Evolutionary conservation across 2,329 filamentous ascomycete genomes (phyloP).

Genomic region (Phialemoniopsis sp.): DNA sequence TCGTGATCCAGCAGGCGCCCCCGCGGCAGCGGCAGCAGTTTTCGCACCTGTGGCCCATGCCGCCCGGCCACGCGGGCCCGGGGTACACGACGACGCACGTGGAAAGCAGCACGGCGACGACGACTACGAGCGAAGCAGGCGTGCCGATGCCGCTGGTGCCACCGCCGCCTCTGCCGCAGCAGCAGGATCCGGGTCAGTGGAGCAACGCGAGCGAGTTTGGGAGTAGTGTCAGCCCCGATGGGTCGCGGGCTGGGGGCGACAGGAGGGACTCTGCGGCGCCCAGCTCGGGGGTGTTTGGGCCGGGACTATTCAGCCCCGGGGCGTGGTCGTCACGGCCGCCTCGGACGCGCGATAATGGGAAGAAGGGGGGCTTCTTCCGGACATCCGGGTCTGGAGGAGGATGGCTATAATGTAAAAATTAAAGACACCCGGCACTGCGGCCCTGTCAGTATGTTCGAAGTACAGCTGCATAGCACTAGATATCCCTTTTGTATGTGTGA

Average conservation of each 20-base stretch:
- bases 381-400: not conserved
- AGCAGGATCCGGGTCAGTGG: slow-evolving; percentile 17
- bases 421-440: slow-evolving; percentile 1
- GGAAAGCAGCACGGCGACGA: slow-evolving; percentile 12
- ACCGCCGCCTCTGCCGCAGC: slow-evolving; percentile 1
- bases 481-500: too few species aligned
- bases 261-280: slow-evolving; percentile 8
- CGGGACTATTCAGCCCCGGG: not conserved
- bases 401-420: slow-evolving; percentile 20
- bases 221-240: slow-evolving; percentile 33
- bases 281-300: slow-evolving; percentile 8
- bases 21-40: slow-evolving; percentile 4
- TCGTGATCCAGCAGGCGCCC: slow-evolving; percentile 22
- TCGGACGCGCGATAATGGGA: not conserved
- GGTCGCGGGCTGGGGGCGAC: slow-evolving; percentile 13
- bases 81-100: slow-evolving; percentile 18
- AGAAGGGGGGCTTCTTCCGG: not conserved
- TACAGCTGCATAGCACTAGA: too few species aligned
- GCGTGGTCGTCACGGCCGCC: not conserved
- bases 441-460: too few species aligned
- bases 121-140: slow-evolving; percentile 15
- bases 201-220: slow-evolving; percentile 22
- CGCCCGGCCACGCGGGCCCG: slow-evolving; percentile 17
- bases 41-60: slow-evolving; percentile 18
- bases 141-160: slow-evolving; percentile 2